Base-by-base conservation (phyloP, 257 asterid species). In the Scutellaria galericulata region DNA sequence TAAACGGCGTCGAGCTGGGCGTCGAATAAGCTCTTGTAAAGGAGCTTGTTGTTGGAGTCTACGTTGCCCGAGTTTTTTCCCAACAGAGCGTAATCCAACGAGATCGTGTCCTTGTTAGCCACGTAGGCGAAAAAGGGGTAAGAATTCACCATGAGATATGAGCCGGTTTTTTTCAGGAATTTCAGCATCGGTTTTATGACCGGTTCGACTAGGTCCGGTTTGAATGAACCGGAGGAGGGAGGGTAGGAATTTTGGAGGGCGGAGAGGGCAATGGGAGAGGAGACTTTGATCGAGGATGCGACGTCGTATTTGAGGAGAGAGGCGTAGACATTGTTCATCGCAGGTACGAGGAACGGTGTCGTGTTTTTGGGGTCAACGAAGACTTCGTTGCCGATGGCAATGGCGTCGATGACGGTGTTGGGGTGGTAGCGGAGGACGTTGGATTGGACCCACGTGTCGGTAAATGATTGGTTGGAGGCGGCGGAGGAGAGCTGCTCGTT, bases 1-100 rank as follows among this genome's bases (percentile, higher is more conserved):
- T 20, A 91, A 5, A 88, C 97, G 50, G 98, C 96, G 85, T 93
- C 98, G 55, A 88, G 62, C 20, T 91, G 97, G 68, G 97, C 98
- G 0, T 93, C 98, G 11, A 93, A 70, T 0, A 93, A 65, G 84
- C 68, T 87, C 10, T 77, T 86, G 44, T 93, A 91, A 8, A 84
- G 81, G 0, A 91, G 85, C 11, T 96, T 96, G 47, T 83, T 93
- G 7, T 82, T 84, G 0, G 95, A 73, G 61, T 93, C 96, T 1
- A 70, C 76, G 31, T 68, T 84, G 54, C 92, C 89, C 35, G 84
- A 18, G 48, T 65, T 83, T n/a, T 79, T 60, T 1, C 92, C 64
- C 67, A 93, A 81, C 69, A 93, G 10, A 4, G 97, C 96, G 75
- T 93, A 91, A 48, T 93, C 94, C 7, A 91, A 12, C 0, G 96